A percentile compares a stretch with the other conserved stretches of the same genome.
Conservation (phyloP, 371 early-diverging fungal genomes). For the Apophysomyces ossiformis region DNA sequence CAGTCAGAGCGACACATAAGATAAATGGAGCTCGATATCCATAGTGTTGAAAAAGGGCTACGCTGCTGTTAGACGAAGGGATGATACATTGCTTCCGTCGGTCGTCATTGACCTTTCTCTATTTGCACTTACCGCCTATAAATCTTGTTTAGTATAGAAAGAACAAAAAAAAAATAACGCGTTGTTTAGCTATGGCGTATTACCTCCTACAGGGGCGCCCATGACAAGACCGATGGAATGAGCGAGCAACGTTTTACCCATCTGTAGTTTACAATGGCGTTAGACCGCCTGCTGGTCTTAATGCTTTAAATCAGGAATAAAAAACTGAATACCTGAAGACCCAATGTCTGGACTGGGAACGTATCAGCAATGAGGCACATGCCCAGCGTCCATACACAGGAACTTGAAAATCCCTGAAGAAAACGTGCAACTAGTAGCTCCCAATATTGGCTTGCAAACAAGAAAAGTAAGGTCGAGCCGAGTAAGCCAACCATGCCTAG, state of each 20-base stretch:
- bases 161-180: too few relatives aligned
- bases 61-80: not conserved
- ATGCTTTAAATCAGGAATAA: too few relatives aligned
- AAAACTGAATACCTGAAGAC: constrained; percentile 29
- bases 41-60: constrained; percentile 53
- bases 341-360: constrained; percentile 52
- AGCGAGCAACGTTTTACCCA: constrained; percentile 57
- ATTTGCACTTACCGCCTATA: constrained; percentile 3
- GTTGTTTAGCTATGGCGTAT: too few relatives aligned
- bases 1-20: constrained; percentile 61
- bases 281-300: not conserved
- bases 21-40: constrained; percentile 68
- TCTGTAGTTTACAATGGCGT: constrained; percentile 23
- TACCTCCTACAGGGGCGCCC: constrained; percentile 36
- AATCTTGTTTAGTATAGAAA: too few relatives aligned
- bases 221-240: constrained; percentile 59
- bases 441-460: constrained; percentile 52
- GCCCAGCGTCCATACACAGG: constrained; percentile 60
- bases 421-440: constrained; percentile 60
- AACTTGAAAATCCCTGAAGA: constrained; percentile 62
- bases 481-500: constrained; percentile 54
- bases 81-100: not conserved
- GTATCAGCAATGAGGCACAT: constrained; percentile 60
- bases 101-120: not conserved
- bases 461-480: constrained; percentile 56